Conservation (phyloP, 2,329 filamentous ascomycete genomes). For the Botrytis sinoallii region DNA sequence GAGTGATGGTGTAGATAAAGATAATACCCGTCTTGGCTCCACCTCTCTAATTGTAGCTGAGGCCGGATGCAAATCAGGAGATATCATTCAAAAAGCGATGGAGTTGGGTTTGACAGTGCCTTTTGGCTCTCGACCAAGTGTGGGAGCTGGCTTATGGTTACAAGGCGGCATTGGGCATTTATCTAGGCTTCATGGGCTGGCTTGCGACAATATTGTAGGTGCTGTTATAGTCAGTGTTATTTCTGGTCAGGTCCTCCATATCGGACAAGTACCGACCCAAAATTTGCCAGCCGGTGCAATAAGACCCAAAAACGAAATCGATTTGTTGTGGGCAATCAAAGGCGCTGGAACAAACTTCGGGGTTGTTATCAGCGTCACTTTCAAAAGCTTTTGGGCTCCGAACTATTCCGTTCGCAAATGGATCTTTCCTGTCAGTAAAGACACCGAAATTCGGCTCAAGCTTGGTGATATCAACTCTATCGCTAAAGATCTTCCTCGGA, state of each 20-base stretch:
- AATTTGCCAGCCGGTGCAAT: constrained; percentile 24
- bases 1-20: constrained; percentile 19
- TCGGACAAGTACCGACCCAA: constrained; percentile 43
- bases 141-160: constrained; percentile 61
- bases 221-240: constrained; percentile 54
- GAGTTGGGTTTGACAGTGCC: constrained; percentile 52
- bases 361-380: constrained; percentile 30
- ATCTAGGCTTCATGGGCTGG: constrained; percentile 47
- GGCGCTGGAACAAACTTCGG: constrained; percentile 32
- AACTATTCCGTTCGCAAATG: constrained; percentile 29
- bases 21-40: constrained; percentile 24
- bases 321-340: constrained; percentile 30
- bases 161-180: constrained; percentile 58
- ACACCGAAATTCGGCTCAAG: constrained; percentile 35
- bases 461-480: constrained; percentile 41
- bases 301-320: constrained; percentile 24
- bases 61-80: constrained; percentile 54
- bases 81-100: constrained; percentile 48
- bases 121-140: constrained; percentile 58
- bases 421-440: constrained; percentile 24
- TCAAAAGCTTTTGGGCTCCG: constrained; percentile 23
- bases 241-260: constrained; percentile 46
- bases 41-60: constrained; percentile 47
- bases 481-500: constrained; percentile 42
- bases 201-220: constrained; percentile 59